Base-by-base conservation (phyloP, 1,139 yeast species). In the Pichia kudriavzevii region DNA sequence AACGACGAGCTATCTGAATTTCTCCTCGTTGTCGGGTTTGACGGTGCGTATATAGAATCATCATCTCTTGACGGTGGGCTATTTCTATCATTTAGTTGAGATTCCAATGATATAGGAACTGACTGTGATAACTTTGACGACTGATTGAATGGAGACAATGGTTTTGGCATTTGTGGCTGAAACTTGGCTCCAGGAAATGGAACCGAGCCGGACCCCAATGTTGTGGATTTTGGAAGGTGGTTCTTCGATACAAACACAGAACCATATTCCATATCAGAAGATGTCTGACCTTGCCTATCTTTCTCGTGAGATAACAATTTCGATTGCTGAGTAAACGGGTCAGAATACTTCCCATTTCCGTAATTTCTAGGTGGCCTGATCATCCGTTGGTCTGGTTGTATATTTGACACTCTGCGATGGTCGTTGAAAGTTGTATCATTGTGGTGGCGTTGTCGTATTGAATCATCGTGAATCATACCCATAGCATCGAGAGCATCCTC, bases 1-100 rank as follows among this genome's bases (percentile, higher is more conserved):
- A 88, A 61, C 1, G 95, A 81, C 6, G 91, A 77, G 9, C 66
- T 64, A 39, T 75, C 78, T 20, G 87, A 74, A 12, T 81, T 68
- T 43, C 88, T 69, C 39, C 87, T 74, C 12, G 83, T 73, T 1
- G 80, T 69, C 2, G 93, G 93, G 47, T 80, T 79, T 8, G 88
- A 79, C 2, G 57, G 49, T 3, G 48, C 54, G 26, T 29, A 43
- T 8, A 35, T 20, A 12, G 38, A 39, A 22, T 31, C 35, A 11
- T 30, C 32, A 4, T 26, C 41, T 12, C 23, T 16, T 10, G 31
- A 20, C 11, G 30, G 22, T 3, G 32, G 7, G n/a, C n/a, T n/a
- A n/a, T n/a, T n/a, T n/a, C n/a, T n/a, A n/a, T 26, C 29, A 17
- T 22, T 20, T 6, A 18, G n/a, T 20, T 30, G 31, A n/a, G 27